These are phyloP conservation scores for Nakazawaea sp. DNA, from an alignment of 805 yeast genomes.

Conservation along the genomic window DNA sequence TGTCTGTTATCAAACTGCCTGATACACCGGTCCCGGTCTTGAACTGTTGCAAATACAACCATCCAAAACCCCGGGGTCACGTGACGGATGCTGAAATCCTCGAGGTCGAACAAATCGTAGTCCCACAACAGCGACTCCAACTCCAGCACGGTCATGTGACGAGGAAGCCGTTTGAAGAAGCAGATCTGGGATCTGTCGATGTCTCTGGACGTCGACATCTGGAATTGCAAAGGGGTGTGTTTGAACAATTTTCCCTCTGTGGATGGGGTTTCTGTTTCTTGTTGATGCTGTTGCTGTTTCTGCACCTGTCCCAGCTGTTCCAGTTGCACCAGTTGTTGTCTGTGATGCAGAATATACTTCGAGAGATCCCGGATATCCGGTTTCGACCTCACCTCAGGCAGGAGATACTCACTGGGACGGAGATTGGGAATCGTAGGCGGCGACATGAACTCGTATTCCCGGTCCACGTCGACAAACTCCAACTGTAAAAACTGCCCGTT, in stretches of 20 bases:
- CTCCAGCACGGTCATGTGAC: conserved; percentile 29
- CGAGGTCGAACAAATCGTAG: conserved; percentile 31
- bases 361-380: not conserved
- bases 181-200: conserved; percentile 23
- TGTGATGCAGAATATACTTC: conserved; percentile 1
- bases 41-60: conserved; percentile 35
- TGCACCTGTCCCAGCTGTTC: not conserved
- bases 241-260: too few species aligned
- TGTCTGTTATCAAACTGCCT: conserved; percentile 42
- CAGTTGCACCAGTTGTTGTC: not conserved
- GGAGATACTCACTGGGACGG: not conserved
- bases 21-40: conserved; percentile 45
- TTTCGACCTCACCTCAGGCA: not conserved
- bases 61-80: conserved; percentile 20
- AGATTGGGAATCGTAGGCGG: not conserved
- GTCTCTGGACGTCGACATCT: not conserved
- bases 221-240: not conserved
- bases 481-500: conserved; percentile 44
- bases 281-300: too few species aligned
- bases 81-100: conserved; percentile 13
- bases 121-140: conserved; percentile 38
- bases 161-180: conserved; percentile 40
- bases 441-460: conserved; percentile 12
- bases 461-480: conserved; percentile 32
- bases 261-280: too few species aligned